These are phyloP conservation scores for Mycena polygramma DNA, from an alignment of 768 basidiomycete genomes.

Conservation along the genomic window DNA sequence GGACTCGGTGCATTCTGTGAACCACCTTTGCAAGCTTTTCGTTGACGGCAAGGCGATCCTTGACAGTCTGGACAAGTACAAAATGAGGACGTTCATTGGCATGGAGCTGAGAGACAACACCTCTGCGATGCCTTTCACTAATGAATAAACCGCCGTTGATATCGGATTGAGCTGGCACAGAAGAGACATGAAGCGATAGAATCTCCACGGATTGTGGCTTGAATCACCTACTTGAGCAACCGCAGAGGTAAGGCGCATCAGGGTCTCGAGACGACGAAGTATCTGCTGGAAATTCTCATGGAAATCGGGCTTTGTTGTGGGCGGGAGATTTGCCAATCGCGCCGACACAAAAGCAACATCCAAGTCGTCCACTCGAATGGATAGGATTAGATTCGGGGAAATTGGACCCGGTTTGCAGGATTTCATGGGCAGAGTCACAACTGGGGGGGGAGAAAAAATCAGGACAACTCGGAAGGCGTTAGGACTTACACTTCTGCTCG, in stretches of 20 bases:
- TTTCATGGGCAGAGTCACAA: neutral
- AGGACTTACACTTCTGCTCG: neutral
- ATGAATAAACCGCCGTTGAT: slow-evolving; percentile 1
- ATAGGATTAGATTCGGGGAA: neutral
- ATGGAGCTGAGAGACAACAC: neutral
- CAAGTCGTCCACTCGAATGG: neutral
- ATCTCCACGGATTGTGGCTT: too few relatives aligned
- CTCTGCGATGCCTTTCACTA: neutral
- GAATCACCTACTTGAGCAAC: slow-evolving; percentile 8
- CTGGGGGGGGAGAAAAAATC: neutral
- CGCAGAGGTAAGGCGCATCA: slow-evolving; percentile 3
- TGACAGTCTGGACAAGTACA: neutral
- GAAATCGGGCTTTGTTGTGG: neutral
- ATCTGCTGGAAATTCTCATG: neutral
- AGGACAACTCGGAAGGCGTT: neutral
- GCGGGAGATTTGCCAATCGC: neutral
- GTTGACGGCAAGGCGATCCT: neutral
- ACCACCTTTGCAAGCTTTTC: neutral
- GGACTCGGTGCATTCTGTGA: neutral
- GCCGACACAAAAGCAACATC: neutral
- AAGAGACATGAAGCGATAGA: neutral
- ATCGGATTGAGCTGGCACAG: slow-evolving; percentile 8
- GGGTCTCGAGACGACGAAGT: neutral
- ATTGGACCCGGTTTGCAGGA: neutral
- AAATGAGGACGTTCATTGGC: neutral